Base-by-base conservation (phyloP, 495 filamentous ascomycete species). In the Lindgomyces ingoldianus region DNA sequence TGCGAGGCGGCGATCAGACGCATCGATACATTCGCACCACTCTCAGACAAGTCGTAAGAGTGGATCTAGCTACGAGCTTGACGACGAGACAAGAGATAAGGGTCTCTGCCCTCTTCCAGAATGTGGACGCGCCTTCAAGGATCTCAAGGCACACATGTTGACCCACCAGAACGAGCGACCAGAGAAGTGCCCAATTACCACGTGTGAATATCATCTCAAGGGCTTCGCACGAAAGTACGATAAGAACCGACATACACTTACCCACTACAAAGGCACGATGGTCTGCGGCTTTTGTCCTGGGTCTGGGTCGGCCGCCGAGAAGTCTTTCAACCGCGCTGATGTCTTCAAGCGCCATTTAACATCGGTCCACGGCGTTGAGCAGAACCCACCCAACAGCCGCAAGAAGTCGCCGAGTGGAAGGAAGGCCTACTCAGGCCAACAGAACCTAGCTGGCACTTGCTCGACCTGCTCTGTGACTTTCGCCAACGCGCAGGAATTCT, bases 201-300 rank as follows among this genome's bases (percentile, higher is more conserved):
- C 84, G 10, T 99, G 94, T 81, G 91, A 96, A 70, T 99, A 96
- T 73, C 91, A 96, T 76, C 82, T 83, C 61, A 98, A 97, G 75
- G 94, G 94, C 0, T 99, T 99, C 71, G 93, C 94, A 3, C 81
- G 94, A 42, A 99, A 98, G 71, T 99, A 99, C 71, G 94, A 99
- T 76, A 98, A 97, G 79, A 98, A 98, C 74, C 81, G 94, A n/a
- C 94, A 99, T 73, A 96, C 93, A 0, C 74, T 99, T 66, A 99
- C 95, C 24, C 94, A 99, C 68, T 99, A 99, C 81, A 98, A 98
- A 75, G 95, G 95, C 4, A 98, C 92, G 4, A 98, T 99, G 95
- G 91, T 98, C 14, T 99, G 94, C 74, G 93, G 93, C 11, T 98
- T 99, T 76, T 99, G 94, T 65, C 91, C 94, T 1, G 91, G 93